Base-by-base conservation (phyloP, 371 early-diverging fungal genomes). In the Apophysomyces variabilis region DNA sequence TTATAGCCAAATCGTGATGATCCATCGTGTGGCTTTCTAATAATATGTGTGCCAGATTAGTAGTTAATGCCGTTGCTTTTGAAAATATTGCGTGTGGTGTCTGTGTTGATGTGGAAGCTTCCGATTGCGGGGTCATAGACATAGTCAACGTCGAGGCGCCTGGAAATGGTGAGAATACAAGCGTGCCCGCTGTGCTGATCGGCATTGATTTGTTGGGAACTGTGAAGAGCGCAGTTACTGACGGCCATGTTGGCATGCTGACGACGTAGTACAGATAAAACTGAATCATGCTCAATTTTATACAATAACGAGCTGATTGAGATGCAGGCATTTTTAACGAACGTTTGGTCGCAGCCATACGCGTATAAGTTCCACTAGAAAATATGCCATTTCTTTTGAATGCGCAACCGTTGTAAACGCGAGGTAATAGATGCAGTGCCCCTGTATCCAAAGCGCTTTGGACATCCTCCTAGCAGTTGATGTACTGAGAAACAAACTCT, bases 221-320 rank as follows among this genome's bases (percentile, higher is more conserved):
- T 57, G 54, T 13, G 32, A 26, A 26, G 3, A 26, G 32, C 32
- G 54, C 11, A 5, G 57, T n/a, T 21, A 61, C 38, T 13, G 71
- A 62, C 43, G 64, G 59, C 73, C 75, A 77, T 4, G 78, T 74
- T 7, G 75, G 66, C 38, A 70, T 69, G 38, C 65, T 71, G 18
- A 66, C 50, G 36, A 73, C 61, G 21, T 80, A 73, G 44, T 70
- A 76, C 6, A 80, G 61, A 45, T 73, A 80, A 35, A 80, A 77
- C 43, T 80, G 80, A 13, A 77, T 58, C 65, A 69, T 73, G 16
- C 71, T 77, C 58, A 80, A 70, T 43, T 57, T 63, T 44, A 80
- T 68, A 16, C 62, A 59, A 54, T 73, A 44, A 39, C 71, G 74
- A 37, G 71, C 66, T 12, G 62, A 9, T 8, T 58, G 45, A 32